Percentiles rank a stretch among this genome's conserved stretches.
Conservation (phyloP, 345 rosid species). For the Abelmoschus esculentus region DNA sequence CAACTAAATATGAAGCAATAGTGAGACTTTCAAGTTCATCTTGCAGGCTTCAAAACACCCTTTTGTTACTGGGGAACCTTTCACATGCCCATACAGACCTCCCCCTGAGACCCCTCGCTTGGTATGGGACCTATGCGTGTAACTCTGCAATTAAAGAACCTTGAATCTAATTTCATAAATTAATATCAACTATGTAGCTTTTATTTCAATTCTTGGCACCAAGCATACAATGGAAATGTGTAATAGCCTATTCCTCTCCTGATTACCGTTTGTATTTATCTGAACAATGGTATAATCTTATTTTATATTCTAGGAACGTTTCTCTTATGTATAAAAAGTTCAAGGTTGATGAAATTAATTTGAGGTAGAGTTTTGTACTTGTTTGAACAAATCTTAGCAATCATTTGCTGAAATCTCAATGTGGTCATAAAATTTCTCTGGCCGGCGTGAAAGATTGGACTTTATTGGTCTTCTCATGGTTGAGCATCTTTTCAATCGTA, state of each 20-base stretch:
- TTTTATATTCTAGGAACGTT: background rate
- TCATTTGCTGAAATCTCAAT: background rate
- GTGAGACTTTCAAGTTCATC: conserved; percentile 6
- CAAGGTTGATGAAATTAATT: background rate
- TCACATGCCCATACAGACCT: conserved; percentile 83
- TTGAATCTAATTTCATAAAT: background rate
- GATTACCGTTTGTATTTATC: background rate
- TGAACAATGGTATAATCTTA: background rate
- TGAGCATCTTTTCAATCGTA: background rate
- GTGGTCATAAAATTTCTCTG: background rate
- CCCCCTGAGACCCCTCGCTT: conserved; percentile 71
- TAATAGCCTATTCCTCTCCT: background rate
- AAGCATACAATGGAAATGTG: background rate
- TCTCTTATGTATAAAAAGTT: background rate
- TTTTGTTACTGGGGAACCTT: conserved; percentile 96
- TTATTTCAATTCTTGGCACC: conserved; percentile 4
- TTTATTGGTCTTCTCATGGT: background rate
- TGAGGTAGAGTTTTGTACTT: background rate
- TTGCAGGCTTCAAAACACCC: conserved; percentile 97
- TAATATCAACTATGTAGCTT: background rate
- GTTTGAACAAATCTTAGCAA: background rate
- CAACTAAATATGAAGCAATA: background rate
- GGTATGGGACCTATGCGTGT: conserved; percentile 39
- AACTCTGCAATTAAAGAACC: background rate
- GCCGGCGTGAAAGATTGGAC: background rate